phyloP scores from a whole-genome alignment of 306 rosid species.

The Prunus mume region DNA sequence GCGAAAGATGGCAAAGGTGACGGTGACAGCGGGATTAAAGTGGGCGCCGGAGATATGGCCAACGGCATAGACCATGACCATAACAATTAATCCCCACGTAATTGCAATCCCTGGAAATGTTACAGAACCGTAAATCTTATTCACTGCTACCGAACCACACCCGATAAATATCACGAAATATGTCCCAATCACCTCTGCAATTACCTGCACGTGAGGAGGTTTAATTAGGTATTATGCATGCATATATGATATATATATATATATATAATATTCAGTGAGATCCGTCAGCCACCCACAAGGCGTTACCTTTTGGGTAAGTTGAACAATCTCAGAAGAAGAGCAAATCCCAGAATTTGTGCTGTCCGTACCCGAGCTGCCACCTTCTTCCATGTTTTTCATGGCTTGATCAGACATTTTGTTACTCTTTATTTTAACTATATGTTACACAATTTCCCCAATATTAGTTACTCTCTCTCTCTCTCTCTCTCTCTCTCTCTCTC shows the following conservation, averaged over 20 bases:
- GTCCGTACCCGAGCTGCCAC: background rate
- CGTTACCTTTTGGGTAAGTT: conserved; percentile 46
- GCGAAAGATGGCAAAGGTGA: conserved; percentile 48
- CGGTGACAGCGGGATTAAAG: conserved; percentile 58
- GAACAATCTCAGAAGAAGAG: conserved; percentile 32
- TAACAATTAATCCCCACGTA: conserved; percentile 47
- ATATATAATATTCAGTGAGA: background rate
- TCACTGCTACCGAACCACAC: conserved; percentile 44
- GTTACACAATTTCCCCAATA: background rate
- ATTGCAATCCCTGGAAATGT: conserved; percentile 57
- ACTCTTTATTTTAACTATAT: background rate
- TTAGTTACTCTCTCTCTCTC: background rate
- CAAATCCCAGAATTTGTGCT: conserved; percentile 11
- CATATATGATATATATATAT: background rate
- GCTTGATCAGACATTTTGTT: conserved; percentile 31
- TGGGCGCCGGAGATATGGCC: conserved; percentile 75
- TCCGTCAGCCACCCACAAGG: too few relatives aligned
- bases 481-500: too few relatives aligned
- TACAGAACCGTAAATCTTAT: conserved; percentile 34
- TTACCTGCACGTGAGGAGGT: conserved; percentile 31
- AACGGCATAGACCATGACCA: conserved; percentile 51
- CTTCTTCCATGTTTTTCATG: conserved; percentile 38
- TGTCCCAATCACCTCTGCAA: conserved; percentile 67
- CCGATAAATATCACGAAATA: conserved; percentile 58
- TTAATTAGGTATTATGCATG: background rate